Evolutionary conservation across 306 rosid species (phyloP), one percentile per base, ranked within the genome.

Genomic region (Sindora glabra): DNA sequence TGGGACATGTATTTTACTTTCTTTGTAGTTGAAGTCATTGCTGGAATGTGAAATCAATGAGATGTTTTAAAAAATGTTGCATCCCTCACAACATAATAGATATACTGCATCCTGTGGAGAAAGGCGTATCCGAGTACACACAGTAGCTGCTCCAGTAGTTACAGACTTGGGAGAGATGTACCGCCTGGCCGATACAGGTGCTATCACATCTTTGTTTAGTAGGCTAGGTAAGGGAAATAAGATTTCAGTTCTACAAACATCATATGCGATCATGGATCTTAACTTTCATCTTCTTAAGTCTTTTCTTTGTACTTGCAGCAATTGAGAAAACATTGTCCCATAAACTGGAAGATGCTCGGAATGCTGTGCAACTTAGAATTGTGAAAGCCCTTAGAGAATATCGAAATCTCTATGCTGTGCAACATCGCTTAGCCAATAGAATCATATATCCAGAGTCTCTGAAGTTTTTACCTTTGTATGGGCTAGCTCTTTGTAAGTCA

Each of bases 71-170:
- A 46, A 50, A 13, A 25, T 29, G n/a, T 68, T 53, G 64, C 56
- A 56, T 76, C 84, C 85, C 69, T 94, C 77, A 86, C 84, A 50
- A 67, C 46, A 59, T 38, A 73, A 78, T 76, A 94, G 95, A 74
- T 89, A 94, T 65, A 89, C 99, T 44, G 97, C 99, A 49, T 94
- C 99, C 67, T 94, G 99, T 58, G 97, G 99, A 59, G 99, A 89
- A 79, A 81, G 99, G 70, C 99, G 95, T 48, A 86, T 94, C 74
- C 89, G 99, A 82, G 81, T 94, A 59, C 97, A 89, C 79, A 94
- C 99, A 15, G 86, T 86, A 64, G 99, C 95, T 39, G 91, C 79
- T 25, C 95, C 97, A 7, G 97, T 82, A 56, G 97, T 94, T 50
- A 67, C 95, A 67, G 99, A 94, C 59, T 76, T 94, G 75, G 84